A percentile compares a stretch with the other conserved stretches of the same genome.
Conservation (phyloP, 2,329 filamentous ascomycete genomes). For the Sarocladium strictum region DNA sequence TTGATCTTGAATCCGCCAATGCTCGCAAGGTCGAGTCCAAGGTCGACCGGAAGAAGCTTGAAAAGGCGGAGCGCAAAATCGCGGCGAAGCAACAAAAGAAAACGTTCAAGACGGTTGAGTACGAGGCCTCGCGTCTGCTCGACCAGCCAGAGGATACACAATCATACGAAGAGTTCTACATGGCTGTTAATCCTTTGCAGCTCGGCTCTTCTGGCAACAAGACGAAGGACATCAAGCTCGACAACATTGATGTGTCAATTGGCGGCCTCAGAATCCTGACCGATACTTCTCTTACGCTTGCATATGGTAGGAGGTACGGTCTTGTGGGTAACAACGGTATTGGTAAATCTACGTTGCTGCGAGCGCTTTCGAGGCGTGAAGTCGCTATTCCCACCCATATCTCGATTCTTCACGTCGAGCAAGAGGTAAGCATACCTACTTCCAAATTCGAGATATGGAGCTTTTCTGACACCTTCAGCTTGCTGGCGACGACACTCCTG, state of each 20-base stretch:
- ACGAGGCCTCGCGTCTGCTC: constrained; percentile 87
- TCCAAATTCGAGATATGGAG: neutral
- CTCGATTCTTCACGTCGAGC: constrained; percentile 97
- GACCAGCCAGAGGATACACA: constrained; percentile 76
- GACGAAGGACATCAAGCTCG: constrained; percentile 98
- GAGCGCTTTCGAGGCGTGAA: constrained; percentile 88
- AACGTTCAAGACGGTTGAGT: constrained; percentile 95
- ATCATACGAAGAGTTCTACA: constrained; percentile 99
- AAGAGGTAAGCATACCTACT: constrained; percentile 61
- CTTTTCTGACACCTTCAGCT: constrained; percentile 49
- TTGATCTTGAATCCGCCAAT: constrained; percentile 93
- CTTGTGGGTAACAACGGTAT: constrained; percentile 99
- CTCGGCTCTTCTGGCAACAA: constrained; percentile 70
- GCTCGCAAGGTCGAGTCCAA: constrained; percentile 92
- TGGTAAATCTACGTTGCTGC: constrained; percentile 89
- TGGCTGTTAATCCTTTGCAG: constrained; percentile 97
- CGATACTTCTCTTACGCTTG: constrained; percentile 83
- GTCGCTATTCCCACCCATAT: constrained; percentile 94
- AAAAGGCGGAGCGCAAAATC: constrained; percentile 97
- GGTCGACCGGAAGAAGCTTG: constrained; percentile 97
- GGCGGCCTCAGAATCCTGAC: constrained; percentile 82
- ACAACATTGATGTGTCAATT: constrained; percentile 92
- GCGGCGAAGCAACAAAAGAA: constrained; percentile 98
- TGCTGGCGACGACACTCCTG: constrained; percentile 89
- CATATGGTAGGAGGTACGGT: constrained; percentile 92